These are phyloP conservation scores for Aspergillus sp. DNA, from an alignment of 2,329 filamentous ascomycete species.

Conservation along the genomic window DNA sequence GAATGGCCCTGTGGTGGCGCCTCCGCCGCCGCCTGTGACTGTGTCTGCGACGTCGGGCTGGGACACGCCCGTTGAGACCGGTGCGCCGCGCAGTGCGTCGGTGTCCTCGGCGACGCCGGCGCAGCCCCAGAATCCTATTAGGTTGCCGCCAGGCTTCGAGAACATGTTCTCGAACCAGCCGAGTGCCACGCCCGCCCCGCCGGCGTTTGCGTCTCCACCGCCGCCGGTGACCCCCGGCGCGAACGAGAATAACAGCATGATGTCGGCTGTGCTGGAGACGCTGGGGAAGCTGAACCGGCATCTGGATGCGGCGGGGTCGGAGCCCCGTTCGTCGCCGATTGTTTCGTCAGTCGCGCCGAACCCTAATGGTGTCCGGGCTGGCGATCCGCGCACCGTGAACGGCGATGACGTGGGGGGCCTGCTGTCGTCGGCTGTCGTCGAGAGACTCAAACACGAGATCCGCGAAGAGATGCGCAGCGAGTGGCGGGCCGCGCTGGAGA, in stretches of 20 bases:
- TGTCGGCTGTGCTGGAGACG: constrained; percentile 36
- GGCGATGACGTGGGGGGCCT: not conserved
- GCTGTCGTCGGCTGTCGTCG: constrained; percentile 13
- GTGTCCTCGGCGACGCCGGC: not conserved
- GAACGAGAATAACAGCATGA: constrained; percentile 21
- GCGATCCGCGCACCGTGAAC: not conserved
- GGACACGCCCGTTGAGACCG: constrained; percentile 9
- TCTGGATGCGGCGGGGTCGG: constrained; percentile 26
- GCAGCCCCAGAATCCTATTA: constrained; percentile 20
- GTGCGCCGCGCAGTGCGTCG: not conserved
- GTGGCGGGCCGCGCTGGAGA: constrained; percentile 32
- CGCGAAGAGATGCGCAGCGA: constrained; percentile 34
- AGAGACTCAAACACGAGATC: constrained; percentile 32
- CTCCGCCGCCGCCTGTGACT: too few relatives aligned
- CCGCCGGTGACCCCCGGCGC: not conserved
- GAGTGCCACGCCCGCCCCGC: not conserved
- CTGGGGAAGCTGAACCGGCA: constrained; percentile 38
- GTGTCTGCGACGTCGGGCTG: constrained; percentile 3
- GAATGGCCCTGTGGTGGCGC: too few relatives aligned
- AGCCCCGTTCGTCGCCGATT: constrained; percentile 21
- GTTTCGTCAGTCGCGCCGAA: constrained; percentile 22
- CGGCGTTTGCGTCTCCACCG: constrained; percentile 2
- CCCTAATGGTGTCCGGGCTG: not conserved
- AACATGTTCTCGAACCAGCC: constrained; percentile 35
- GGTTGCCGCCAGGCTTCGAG: constrained; percentile 39